phyloP scores from a whole-genome alignment of 208 protist species.

The Tetramitus jugosus region DNA sequence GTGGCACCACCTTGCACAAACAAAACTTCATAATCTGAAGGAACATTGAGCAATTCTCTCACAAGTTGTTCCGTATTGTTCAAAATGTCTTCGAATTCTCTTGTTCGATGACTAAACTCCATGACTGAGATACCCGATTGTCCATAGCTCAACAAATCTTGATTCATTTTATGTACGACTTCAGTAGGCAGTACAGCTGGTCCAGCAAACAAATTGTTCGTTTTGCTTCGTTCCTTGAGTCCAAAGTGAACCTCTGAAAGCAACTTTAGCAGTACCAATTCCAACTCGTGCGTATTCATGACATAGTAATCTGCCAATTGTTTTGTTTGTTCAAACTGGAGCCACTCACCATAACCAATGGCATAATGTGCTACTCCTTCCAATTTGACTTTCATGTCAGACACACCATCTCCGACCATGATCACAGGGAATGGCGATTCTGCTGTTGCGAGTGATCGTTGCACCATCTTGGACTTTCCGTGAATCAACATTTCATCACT shows the following conservation, averaged over 20 bases:
- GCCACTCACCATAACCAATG: neutral
- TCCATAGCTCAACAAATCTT: constrained; percentile 51
- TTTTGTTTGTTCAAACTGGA: constrained; percentile 11
- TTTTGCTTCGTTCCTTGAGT: neutral
- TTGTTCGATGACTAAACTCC: constrained; percentile 54
- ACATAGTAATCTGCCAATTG: constrained; percentile 16
- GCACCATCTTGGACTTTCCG: neutral
- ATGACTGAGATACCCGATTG: constrained; percentile 54
- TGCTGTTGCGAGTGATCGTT: too few species aligned
- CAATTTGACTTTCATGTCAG: constrained; percentile 12
- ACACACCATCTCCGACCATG: constrained; percentile 16
- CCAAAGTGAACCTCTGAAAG: neutral
- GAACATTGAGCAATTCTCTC: constrained; percentile 44
- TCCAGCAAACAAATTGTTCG: constrained; percentile 61
- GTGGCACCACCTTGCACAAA: constrained; percentile 63
- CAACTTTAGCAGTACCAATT: neutral
- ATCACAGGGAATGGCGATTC: neutral
- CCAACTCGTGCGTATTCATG: neutral
- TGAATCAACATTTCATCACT: neutral
- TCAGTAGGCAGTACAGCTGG: constrained; percentile 50
- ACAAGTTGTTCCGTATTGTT: constrained; percentile 43
- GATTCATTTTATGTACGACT: constrained; percentile 46
- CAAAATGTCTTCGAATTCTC: constrained; percentile 45
- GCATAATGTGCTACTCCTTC: neutral
- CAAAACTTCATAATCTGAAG: constrained; percentile 55